Evolutionary conservation across 1,284 basidiomycete species (phyloP).

Genomic region (Sporisorium scitamineum): DNA sequence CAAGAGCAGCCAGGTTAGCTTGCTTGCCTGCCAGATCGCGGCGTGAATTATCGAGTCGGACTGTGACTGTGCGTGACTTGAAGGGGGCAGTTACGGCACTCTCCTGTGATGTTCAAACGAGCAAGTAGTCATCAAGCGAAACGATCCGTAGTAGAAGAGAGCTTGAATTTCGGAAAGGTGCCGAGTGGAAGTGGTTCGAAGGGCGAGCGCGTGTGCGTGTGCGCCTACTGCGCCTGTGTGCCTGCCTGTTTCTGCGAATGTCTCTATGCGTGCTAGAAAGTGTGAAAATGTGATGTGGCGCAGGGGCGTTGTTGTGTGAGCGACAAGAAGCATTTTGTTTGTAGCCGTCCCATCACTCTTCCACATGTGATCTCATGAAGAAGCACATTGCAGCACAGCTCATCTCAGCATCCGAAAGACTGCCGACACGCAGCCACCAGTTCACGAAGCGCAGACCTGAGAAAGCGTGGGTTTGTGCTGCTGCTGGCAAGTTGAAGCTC

Average conservation of each 20-base stretch:
- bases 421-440: neutral
- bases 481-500: neutral
- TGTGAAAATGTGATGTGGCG: neutral
- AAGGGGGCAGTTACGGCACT: too few relatives aligned
- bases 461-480: neutral
- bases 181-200: neutral
- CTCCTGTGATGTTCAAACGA: too few relatives aligned
- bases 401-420: neutral
- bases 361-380: neutral
- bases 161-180: neutral
- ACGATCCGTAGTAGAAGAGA: too few relatives aligned
- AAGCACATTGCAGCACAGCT: neutral
- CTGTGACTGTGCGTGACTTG: too few relatives aligned
- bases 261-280: neutral
- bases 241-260: neutral
- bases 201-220: neutral
- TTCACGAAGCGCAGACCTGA: neutral
- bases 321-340: neutral
- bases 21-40: neutral
- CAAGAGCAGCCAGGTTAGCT: too few relatives aligned
- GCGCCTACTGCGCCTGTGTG: neutral
- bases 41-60: neutral
- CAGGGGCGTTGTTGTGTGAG: neutral
- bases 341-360: neutral
- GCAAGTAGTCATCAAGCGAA: too few relatives aligned